Conservation (phyloP, 2,329 filamentous ascomycete genomes). For the Fusarium annulatum region DNA sequence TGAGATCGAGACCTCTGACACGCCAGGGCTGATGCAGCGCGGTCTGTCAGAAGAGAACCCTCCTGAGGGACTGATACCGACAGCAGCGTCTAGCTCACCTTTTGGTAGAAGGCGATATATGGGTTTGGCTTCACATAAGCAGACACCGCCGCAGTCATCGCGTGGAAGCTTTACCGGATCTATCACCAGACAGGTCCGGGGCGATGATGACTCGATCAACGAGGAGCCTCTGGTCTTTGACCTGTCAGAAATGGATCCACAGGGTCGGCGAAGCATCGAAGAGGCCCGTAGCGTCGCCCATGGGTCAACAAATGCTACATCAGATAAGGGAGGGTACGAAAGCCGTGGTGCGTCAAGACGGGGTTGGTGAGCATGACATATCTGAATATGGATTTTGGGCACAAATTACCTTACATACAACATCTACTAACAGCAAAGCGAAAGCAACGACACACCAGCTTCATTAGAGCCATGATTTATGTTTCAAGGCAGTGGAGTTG, state of each 20-base stretch:
- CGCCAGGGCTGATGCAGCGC: conserved; percentile 54
- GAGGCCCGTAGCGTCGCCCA: conserved; percentile 58
- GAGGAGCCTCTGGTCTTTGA: conserved; percentile 79
- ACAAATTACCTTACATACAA: conserved; percentile 7
- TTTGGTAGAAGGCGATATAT: conserved; percentile 60
- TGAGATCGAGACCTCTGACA: conserved; percentile 54
- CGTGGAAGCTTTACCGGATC: conserved; percentile 60
- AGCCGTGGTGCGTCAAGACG: conserved; percentile 50
- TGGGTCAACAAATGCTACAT: conserved; percentile 46
- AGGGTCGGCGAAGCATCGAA: conserved; percentile 68
- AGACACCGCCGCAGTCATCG: conserved; percentile 58
- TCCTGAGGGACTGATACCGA: conserved; percentile 57
- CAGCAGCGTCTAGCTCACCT: conserved; percentile 56
- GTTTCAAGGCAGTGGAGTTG: conserved; percentile 31
- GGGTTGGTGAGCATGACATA: conserved; percentile 49
- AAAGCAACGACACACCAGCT: background rate
- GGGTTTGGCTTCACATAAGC: conserved; percentile 55
- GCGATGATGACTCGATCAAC: conserved; percentile 64
- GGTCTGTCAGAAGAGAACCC: conserved; percentile 60
- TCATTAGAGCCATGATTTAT: conserved; percentile 19
- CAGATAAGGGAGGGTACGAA: conserved; percentile 55
- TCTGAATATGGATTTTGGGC: conserved; percentile 14
- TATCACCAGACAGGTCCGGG: conserved; percentile 52
- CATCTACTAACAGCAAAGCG: background rate
- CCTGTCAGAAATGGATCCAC: conserved; percentile 75